Base-by-base conservation (phyloP, 176 grass and related monocot species). In the Carex parvula region DNA sequence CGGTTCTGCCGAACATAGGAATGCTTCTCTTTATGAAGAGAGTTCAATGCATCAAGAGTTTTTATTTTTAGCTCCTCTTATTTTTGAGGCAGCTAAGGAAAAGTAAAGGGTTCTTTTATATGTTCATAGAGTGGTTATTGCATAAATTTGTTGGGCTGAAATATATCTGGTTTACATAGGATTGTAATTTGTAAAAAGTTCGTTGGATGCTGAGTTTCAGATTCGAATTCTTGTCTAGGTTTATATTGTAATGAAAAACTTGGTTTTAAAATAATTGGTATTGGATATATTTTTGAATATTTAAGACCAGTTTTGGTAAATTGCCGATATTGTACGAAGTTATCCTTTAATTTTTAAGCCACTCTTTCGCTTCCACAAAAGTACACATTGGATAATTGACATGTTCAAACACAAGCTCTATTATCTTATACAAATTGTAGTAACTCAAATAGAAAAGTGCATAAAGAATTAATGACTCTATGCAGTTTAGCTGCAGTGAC, bases 51-150 rank as follows among this genome's bases (percentile, higher is more conserved):
- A 48, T 48, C n/a, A 3, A 32, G 80, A 22, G 29, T 82, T 82
- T 64, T 42, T 12, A 48, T 53, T 82, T 66, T 82, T 82, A 66
- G 80, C 80, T 64, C 61, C 79, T 66, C 35, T 82, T 65, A 63
- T 82, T 82, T 82, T 30, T 14, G 59, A 82, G 80, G 80, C 59
- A 67, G 80, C 35, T 67, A 52, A 53, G n/a, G 26, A 46, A 64
- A 82, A 81, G 62, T 52, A 67, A 62, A 82, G 80, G 60, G 20
- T 83, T 69, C 39, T 69, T 83, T 83, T 53, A 68, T 68, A 65
- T 83, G 62, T 83, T 68, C 60, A 83, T 83, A 83, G 39, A 52
- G 13, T 83, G 62, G 22, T 33, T 18, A 16, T 55, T 78, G 26
- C 73, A 78, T 78, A 57, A 57, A 78, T 78, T 78, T 78, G 46